Evolutionary conservation across 306 rosid genomes (phyloP).

Genomic region (Lotus japonicus): DNA sequence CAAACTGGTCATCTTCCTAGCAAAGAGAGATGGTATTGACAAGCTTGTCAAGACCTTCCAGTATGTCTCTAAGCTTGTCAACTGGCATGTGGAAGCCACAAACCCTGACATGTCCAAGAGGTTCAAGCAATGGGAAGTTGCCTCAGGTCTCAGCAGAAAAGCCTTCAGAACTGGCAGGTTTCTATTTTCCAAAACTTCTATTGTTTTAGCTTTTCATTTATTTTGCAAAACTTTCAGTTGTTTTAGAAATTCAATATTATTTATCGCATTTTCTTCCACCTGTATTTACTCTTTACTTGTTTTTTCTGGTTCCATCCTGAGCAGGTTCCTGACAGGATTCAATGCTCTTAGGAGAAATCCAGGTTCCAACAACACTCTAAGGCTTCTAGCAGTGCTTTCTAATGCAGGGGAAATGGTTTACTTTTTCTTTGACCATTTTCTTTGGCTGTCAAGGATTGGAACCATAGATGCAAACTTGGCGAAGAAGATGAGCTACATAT

Average conservation of each 20-base stretch:
- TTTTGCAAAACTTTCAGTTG: too few species aligned
- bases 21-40: slow-evolving; percentile 97
- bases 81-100: slow-evolving; percentile 60
- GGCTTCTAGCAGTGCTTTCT: slow-evolving; percentile 54
- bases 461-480: slow-evolving; percentile 59
- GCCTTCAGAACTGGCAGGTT: slow-evolving; percentile 77
- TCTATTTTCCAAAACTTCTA: too few species aligned
- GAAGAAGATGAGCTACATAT: slow-evolving; percentile 55
- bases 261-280: too few species aligned
- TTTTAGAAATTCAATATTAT: too few species aligned
- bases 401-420: slow-evolving; percentile 92
- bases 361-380: slow-evolving; percentile 38
- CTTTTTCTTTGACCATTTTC: slow-evolving; percentile 91
- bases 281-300: too few species aligned
- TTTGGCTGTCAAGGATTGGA: slow-evolving; percentile 84
- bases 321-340: slow-evolving; percentile 77
- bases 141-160: slow-evolving; percentile 81
- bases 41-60: slow-evolving; percentile 96
- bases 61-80: slow-evolving; percentile 76
- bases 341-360: slow-evolving; percentile 64
- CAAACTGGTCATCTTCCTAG: slow-evolving; percentile 82
- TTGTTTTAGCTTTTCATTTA: too few species aligned
- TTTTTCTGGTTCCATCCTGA: background rate
- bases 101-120: slow-evolving; percentile 40
- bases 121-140: slow-evolving; percentile 79